Conservation (phyloP, 495 filamentous ascomycete genomes). For the Penicillium daleae region DNA sequence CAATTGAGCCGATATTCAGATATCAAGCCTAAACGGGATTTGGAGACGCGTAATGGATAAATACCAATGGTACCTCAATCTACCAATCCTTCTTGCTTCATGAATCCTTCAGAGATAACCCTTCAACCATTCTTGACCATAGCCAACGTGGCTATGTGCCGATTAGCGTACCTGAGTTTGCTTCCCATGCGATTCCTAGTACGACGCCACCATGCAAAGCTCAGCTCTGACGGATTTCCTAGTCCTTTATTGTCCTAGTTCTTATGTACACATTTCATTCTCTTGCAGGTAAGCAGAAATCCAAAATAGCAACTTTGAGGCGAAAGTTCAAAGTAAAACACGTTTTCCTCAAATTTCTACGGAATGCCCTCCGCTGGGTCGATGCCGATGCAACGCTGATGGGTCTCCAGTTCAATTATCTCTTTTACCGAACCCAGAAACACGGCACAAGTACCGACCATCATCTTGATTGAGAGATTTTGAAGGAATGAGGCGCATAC, state of each 20-base stretch:
- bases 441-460: background rate
- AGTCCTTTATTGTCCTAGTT: background rate
- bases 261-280: background rate
- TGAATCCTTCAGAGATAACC: background rate
- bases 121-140: background rate
- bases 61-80: background rate
- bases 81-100: background rate
- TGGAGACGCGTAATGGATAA: background rate
- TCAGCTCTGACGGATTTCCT: background rate
- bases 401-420: background rate
- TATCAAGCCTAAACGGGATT: background rate
- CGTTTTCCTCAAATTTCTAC: background rate
- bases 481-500: background rate
- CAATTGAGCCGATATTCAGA: background rate
- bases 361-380: slow-evolving; percentile 1
- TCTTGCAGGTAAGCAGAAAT: background rate
- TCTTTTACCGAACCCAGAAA: background rate
- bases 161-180: background rate
- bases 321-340: background rate
- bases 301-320: background rate
- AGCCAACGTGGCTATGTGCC: background rate
- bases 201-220: slow-evolving; percentile 1
- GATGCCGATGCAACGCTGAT: background rate
- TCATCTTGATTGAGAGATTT: background rate
- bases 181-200: background rate